Evolutionary conservation across 805 yeast species (phyloP).

Genomic region (Saccharomycopsis babjevae): DNA sequence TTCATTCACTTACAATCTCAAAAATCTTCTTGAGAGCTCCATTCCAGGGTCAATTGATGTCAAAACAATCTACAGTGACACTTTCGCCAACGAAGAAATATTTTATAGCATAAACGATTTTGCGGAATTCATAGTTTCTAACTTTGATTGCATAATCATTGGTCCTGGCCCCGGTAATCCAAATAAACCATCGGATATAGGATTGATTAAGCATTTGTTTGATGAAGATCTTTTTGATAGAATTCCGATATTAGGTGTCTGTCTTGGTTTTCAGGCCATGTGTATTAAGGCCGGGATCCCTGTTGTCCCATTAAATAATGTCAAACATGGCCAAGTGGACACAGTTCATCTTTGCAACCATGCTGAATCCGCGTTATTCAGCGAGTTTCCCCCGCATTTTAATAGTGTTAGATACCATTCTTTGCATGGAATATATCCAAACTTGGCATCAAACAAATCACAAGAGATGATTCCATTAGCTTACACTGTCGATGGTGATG

Average conservation of each 20-base stretch:
- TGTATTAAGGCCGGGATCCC: conserved; percentile 51
- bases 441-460: conserved; percentile 44
- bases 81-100: conserved; percentile 32
- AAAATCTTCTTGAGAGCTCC: conserved; percentile 45
- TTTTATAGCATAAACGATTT: conserved; percentile 32
- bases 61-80: conserved; percentile 53
- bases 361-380: conserved; percentile 26
- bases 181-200: conserved; percentile 35
- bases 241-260: conserved; percentile 79
- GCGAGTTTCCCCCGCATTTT: conserved; percentile 34
- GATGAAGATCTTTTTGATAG: neutral
- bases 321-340: conserved; percentile 83
- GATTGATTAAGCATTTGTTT: conserved; percentile 1
- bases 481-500: conserved; percentile 30
- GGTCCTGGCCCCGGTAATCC: conserved; percentile 99
- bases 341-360: conserved; percentile 25
- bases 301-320: conserved; percentile 41
- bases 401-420: conserved; percentile 87
- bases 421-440: conserved; percentile 39
- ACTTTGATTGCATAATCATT: conserved; percentile 65
- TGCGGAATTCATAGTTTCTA: conserved; percentile 29
- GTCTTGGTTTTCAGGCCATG: conserved; percentile 85
- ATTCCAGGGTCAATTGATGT: conserved; percentile 35
- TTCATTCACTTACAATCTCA: conserved; percentile 82
- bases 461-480: conserved; percentile 48